phyloP scores from a whole-genome alignment of 1,284 basidiomycete genomes.

The Puccinia hordei region DNA sequence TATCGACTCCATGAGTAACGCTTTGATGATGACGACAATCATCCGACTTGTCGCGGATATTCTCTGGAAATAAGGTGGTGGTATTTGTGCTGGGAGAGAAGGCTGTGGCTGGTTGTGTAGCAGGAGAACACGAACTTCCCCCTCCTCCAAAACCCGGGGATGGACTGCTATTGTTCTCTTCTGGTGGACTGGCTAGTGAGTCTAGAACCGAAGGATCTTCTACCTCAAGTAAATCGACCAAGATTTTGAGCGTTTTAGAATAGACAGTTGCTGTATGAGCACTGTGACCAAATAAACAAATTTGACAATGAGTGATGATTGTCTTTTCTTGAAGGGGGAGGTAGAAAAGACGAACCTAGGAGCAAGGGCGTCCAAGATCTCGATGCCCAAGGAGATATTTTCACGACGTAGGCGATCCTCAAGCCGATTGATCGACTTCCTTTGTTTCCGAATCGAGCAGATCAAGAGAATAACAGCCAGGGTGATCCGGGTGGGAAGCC shows the following conservation, averaged over 20 bases:
- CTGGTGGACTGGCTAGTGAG: background rate
- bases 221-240: background rate
- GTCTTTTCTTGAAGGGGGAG: background rate
- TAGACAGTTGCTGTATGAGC: background rate
- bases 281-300: too few relatives aligned
- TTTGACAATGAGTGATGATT: too few relatives aligned
- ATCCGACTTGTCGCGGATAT: too few relatives aligned
- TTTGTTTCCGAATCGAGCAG: slow-evolving; percentile 1
- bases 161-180: background rate
- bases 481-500: background rate
- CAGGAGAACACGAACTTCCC: too few relatives aligned
- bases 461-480: slow-evolving; percentile 9
- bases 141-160: background rate
- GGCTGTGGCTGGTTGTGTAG: too few relatives aligned
- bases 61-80: too few relatives aligned
- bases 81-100: too few relatives aligned
- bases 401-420: background rate
- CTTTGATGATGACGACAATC: too few relatives aligned
- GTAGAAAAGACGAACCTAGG: slow-evolving; percentile 33
- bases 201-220: background rate
- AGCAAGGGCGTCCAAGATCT: slow-evolving; percentile 30
- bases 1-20: too few relatives aligned
- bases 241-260: background rate
- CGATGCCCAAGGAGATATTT: background rate
- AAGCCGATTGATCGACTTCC: background rate